phyloP scores from a whole-genome alignment of 192 early-diverging fungal species.

The Coemansia sp. region DNA sequence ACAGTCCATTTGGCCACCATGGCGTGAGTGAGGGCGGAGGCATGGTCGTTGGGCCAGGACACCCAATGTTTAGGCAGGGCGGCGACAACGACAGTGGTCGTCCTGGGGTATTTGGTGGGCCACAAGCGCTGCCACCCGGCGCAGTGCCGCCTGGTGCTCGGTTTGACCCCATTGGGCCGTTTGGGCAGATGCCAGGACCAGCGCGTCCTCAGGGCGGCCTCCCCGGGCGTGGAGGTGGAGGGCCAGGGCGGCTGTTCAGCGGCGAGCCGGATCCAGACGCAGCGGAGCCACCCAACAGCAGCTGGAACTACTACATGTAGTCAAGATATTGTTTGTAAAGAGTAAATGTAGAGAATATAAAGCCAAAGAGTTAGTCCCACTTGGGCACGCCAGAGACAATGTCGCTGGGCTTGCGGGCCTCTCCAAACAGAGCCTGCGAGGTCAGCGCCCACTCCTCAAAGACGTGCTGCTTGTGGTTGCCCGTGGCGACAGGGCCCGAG shows the following conservation, averaged over 20 bases:
- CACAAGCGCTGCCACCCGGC: conserved; percentile 61
- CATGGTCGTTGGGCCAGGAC: conserved; percentile 83
- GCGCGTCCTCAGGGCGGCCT: conserved; percentile 7
- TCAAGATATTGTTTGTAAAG: not conserved
- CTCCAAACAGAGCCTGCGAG: conserved; percentile 68
- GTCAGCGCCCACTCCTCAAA: conserved; percentile 74
- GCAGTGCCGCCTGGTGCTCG: conserved; percentile 82
- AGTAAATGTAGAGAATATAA: too few species aligned
- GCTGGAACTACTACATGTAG: conserved; percentile 38
- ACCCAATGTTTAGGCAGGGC: conserved; percentile 78
- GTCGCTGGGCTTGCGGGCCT: conserved; percentile 62
- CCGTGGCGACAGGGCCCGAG: conserved; percentile 87
- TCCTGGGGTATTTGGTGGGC: conserved; percentile 56
- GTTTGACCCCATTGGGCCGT: conserved; percentile 89
- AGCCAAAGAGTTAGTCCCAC: conserved; percentile 53
- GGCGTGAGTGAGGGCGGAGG: conserved; percentile 62
- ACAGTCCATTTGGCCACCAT: conserved; percentile 40
- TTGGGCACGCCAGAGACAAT: conserved; percentile 70
- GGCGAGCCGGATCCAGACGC: conserved; percentile 44
- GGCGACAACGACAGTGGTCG: conserved; percentile 13
- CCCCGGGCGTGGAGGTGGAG: conserved; percentile 11
- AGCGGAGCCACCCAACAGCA: conserved; percentile 21
- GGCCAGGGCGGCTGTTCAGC: conserved; percentile 19
- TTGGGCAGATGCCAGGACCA: conserved; percentile 47
- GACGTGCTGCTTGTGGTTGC: conserved; percentile 93